Base-by-base conservation (phyloP, 139 green algal genomes). In the Tetradesmus obliquus region DNA sequence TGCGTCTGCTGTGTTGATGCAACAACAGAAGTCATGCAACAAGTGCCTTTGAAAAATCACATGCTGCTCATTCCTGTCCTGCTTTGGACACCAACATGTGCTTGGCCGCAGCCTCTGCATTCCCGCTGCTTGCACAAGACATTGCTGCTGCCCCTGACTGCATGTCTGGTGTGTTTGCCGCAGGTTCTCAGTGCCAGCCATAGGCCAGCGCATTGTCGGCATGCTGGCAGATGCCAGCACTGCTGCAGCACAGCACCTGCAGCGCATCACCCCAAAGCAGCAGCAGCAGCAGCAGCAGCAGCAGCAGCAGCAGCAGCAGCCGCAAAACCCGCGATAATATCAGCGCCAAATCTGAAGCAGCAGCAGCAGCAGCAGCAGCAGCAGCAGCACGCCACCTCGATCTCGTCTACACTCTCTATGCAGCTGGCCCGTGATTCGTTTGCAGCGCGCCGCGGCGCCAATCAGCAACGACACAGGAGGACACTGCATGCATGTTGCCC, bases 151-250 rank as follows among this genome's bases (percentile, higher is more conserved):
- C 32, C 32, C 32, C 32, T 45, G 32, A 45, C 32, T 45, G 32
- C 32, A 45, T 45, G 32, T 45, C 32, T 45, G 32, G 32, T 45
- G 32, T 45, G 32, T 45, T 45, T 45, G 32, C 32, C 32, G 81
- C 55, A 87, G 82, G 82, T 87, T 87, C n/a, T 87, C 82, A 6
- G 10, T 87, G 5, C 82, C 82, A 20, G 82, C 82, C 22, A 87
- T 87, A 19, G 55, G 6, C 20, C 82, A 87, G 7, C 55, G 82
- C 20, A 19, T 87, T 4, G 9, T n/a, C 5, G 82, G 82, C 3
- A 51, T 87, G 82, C 10, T 87, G 15, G 19, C 55, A 13, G 82
- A 87, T 10, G 60, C 55, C 17, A 54, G 55, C 72, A 20, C 55
- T 13, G 55, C 19, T 62, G 55, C 20, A 54, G 82, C 17, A 8